A percentile compares a stretch with the other conserved stretches of the same genome.
phyloP scores from a whole-genome alignment of 2,329 filamentous ascomycete species.

The Elsinoe fawcettii region DNA sequence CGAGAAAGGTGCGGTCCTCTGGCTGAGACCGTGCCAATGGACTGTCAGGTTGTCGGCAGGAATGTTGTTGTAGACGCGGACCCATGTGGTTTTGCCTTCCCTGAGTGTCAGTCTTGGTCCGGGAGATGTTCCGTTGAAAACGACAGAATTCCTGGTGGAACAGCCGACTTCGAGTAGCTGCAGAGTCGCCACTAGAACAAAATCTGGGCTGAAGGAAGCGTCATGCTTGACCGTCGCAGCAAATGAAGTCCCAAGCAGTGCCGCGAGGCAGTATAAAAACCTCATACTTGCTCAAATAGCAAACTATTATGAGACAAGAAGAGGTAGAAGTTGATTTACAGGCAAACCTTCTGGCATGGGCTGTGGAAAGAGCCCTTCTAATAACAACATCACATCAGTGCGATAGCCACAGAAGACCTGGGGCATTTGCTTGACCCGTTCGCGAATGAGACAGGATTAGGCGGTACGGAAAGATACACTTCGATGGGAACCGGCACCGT shows the following conservation, averaged over 20 bases:
- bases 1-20: constrained; percentile 53
- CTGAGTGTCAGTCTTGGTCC: constrained; percentile 43
- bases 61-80: constrained; percentile 54
- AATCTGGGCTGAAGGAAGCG: constrained; percentile 1
- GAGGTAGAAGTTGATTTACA: too few relatives aligned
- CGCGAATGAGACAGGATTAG: too few relatives aligned
- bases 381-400: too few relatives aligned
- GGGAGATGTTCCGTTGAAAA: constrained; percentile 49
- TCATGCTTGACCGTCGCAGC: background rate
- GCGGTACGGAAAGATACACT: too few relatives aligned
- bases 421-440: too few relatives aligned
- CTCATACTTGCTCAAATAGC: background rate
- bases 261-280: background rate
- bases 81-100: constrained; percentile 44
- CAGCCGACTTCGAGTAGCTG: background rate
- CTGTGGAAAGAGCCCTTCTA: too few relatives aligned
- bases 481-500: too few relatives aligned
- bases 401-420: too few relatives aligned
- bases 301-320: too few relatives aligned
- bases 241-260: background rate
- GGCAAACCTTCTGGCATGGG: too few relatives aligned
- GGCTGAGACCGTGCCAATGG: constrained; percentile 61
- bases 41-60: constrained; percentile 47
- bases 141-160: constrained; percentile 25
- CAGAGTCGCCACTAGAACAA: constrained; percentile 6